phyloP scores from a whole-genome alignment of 2,329 filamentous ascomycete species.

The Graphilbum fragrans region DNA sequence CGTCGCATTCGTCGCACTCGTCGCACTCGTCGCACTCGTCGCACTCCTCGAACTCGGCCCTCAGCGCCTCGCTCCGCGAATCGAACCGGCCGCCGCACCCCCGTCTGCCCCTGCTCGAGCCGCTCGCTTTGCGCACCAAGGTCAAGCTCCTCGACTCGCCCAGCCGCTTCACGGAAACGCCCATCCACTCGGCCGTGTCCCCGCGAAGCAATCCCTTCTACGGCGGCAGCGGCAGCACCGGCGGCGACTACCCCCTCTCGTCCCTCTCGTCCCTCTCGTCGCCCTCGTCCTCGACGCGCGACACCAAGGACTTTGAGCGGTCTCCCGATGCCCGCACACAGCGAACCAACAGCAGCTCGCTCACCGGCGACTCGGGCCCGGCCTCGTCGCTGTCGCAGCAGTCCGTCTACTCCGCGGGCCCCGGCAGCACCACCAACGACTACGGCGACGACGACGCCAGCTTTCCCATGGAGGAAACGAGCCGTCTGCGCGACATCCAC shows the following conservation, averaged over 20 bases:
- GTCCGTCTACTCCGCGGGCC: constrained; percentile 18
- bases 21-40: too few relatives aligned
- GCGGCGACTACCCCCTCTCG: constrained; percentile 10
- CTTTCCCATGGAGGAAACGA: constrained; percentile 32
- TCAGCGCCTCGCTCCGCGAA: constrained; percentile 24
- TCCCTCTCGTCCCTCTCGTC: constrained; percentile 17
- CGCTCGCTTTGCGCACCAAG: constrained; percentile 33
- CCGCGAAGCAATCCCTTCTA: constrained; percentile 31
- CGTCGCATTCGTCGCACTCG: too few relatives aligned
- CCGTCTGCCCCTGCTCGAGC: constrained; percentile 27
- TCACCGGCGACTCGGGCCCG: constrained; percentile 28
- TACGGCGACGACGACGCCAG: constrained; percentile 36
- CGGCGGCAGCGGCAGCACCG: constrained; percentile 11
- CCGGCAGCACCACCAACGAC: constrained; percentile 31
- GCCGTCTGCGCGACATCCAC: constrained; percentile 26
- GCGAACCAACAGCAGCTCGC: constrained; percentile 34
- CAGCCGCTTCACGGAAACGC: constrained; percentile 29
- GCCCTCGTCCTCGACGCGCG: constrained; percentile 29
- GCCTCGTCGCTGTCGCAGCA: not conserved
- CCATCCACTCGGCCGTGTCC: constrained; percentile 34
- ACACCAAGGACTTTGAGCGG: constrained; percentile 31
- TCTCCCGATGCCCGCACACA: constrained; percentile 31
- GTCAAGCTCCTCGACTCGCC: constrained; percentile 33
- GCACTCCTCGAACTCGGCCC: constrained; percentile 30
- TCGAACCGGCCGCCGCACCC: constrained; percentile 13